Percentiles rank a stretch among this genome's conserved stretches.
Evolutionary conservation across 305 asterid genomes (phyloP).

Genomic region (Nicotiana rustica): DNA sequence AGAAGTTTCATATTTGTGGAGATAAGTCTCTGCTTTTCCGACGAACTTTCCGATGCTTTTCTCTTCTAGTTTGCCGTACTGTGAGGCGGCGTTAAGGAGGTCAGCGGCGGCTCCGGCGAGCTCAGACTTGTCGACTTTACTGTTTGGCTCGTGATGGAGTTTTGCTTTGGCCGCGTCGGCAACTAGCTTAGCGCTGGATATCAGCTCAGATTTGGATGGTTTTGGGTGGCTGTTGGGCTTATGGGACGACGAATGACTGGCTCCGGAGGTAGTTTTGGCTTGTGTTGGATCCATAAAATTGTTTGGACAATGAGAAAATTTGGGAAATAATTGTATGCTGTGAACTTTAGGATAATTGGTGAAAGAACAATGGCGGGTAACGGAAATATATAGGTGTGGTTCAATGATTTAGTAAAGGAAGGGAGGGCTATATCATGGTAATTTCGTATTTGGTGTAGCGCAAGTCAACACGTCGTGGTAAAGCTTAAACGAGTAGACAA

Average conservation of each 20-base stretch:
- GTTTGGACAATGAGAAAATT: not conserved
- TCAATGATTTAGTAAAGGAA: not conserved
- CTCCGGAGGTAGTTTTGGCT: not conserved
- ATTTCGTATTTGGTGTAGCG: not conserved
- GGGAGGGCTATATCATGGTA: not conserved
- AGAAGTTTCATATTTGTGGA: constrained; percentile 46
- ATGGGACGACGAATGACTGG: constrained; percentile 25
- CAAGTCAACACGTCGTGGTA: constrained; percentile 14
- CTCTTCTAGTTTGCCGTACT: constrained; percentile 49
- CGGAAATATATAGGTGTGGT: not conserved
- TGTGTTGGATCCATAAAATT: constrained; percentile 1
- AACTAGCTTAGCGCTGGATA: constrained; percentile 75
- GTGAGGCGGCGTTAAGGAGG: constrained; percentile 49
- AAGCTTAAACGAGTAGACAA: not conserved
- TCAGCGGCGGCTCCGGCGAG: constrained; percentile 66
- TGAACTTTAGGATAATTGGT: not conserved
- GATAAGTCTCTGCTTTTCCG: constrained; percentile 49
- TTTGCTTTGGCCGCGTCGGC: constrained; percentile 63
- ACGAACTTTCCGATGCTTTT: constrained; percentile 44
- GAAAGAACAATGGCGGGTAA: not conserved
- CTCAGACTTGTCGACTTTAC: constrained; percentile 54
- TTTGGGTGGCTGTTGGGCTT: constrained; percentile 37
- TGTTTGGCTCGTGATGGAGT: constrained; percentile 48
- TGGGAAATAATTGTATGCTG: not conserved
- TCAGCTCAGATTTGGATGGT: constrained; percentile 61